Base-by-base conservation (phyloP, 768 basidiomycete genomes). In the Postia placenta region DNA sequence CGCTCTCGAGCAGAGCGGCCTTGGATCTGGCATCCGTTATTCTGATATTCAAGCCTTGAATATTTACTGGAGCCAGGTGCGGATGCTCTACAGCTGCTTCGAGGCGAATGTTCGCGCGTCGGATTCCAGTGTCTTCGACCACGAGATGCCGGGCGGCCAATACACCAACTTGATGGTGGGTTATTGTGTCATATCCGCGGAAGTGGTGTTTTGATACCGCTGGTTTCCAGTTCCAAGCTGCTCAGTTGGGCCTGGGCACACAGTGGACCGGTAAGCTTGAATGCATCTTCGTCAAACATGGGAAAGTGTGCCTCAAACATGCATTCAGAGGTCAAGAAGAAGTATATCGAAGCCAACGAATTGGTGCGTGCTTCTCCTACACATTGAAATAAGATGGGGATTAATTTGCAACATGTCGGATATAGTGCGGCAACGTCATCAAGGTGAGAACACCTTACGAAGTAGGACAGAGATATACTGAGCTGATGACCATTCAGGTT, bases 101-200 rank as follows among this genome's bases (percentile, higher is more conserved):
- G 96, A 98, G 67, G 96, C 96, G 48, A 96, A 96, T 62, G 93
- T 98, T 58, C 83, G 92, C 46, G 91, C 93, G 22, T 94, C 92
- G 45, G 96, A 98, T 65, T 96, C 94, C 42, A 92, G 91, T 69
- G 94, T 98, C 46, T 99, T 97, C 67, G 93, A 93, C 63, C 95
- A 97, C 69, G 94, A 96, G 71, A 98, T 99, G 96, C 95, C 95
- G 47, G 96, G 94, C 64, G 95, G 94, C 39, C 92, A 92, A 66
- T 92, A 92, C 66, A 92, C 91, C 26, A 92, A 92, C 67, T 72
- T 92, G 57, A 92, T 92, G 90, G 90, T 92, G 64, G 43, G 78
- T n/a, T 36, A 39, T 51, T 55, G 17, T 9, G 60, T 54, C 49
- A 48, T 39, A 9, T 44, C 41, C 33, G 52, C 43, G 9, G 7